A percentile compares a stretch with the other conserved stretches of the same genome.
Evolutionary conservation across 345 rosid species (phyloP).

Genomic region (Dovyalis caffra): DNA sequence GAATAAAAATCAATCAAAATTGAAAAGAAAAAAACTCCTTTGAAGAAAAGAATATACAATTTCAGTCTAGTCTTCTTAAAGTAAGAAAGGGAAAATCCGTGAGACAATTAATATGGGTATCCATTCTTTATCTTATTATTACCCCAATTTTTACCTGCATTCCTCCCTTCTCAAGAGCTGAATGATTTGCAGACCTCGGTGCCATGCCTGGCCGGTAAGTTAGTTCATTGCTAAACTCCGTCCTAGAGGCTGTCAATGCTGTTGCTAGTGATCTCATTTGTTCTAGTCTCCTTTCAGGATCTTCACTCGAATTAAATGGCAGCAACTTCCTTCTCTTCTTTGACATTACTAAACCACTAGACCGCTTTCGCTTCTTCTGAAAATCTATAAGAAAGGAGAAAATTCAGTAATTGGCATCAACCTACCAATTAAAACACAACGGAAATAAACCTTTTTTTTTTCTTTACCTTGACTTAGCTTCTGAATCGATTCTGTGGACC

Average conservation of each 20-base stretch:
- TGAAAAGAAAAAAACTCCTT: not conserved
- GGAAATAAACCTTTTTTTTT: not conserved
- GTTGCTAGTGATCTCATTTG: slow-evolving; percentile 35
- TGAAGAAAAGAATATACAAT: not conserved
- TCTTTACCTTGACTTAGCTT: slow-evolving; percentile 19
- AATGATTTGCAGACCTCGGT: slow-evolving; percentile 20
- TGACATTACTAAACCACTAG: slow-evolving; percentile 16
- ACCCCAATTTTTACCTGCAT: slow-evolving; percentile 26
- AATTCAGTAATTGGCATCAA: not conserved
- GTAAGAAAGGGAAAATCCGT: no score
- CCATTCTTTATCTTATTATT: no score
- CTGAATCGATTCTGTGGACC: slow-evolving; percentile 6
- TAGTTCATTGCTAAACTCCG: slow-evolving; percentile 22
- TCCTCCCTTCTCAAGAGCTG: slow-evolving; percentile 31
- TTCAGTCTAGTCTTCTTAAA: not conserved
- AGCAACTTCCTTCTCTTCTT: slow-evolving; percentile 27
- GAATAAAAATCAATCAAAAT: not conserved
- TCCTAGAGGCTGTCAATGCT: slow-evolving; percentile 26
- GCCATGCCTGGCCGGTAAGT: slow-evolving; percentile 26
- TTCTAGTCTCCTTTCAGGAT: slow-evolving; percentile 19
- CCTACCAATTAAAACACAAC: not conserved
- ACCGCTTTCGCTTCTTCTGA: slow-evolving; percentile 25
- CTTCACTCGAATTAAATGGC: slow-evolving; percentile 27
- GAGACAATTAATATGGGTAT: not conserved
- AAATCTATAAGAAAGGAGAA: not conserved